A percentile compares a stretch with the other conserved stretches of the same genome.
phyloP scores from a whole-genome alignment of 169 alveolate genomes.

The Cryptosporidium sp. region DNA sequence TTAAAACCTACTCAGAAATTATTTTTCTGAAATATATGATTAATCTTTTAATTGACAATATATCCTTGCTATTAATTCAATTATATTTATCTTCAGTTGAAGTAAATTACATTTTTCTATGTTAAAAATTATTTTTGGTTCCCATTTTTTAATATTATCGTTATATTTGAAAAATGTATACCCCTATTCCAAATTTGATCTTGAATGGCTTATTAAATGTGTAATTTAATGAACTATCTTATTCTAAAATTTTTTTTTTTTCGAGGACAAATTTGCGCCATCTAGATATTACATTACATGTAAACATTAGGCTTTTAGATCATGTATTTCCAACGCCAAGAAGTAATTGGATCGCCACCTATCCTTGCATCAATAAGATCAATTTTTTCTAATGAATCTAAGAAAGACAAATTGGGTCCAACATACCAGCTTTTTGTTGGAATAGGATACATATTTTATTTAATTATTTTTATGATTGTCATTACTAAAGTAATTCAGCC shows the following conservation, averaged over 20 bases:
- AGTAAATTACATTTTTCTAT: too few species aligned
- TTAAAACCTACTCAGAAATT: background rate
- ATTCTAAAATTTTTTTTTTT: background rate
- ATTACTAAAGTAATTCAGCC: constrained; percentile 50
- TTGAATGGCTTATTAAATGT: too few species aligned
- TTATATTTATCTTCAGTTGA: too few species aligned
- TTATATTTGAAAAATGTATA: too few species aligned
- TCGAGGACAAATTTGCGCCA: constrained; percentile 51
- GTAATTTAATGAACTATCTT: too few species aligned
- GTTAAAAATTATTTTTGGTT: too few species aligned
- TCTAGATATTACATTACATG: constrained; percentile 20
- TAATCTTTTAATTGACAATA: too few species aligned
- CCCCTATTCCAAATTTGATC: background rate
- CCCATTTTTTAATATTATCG: too few species aligned
- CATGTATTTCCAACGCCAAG: constrained; percentile 56
- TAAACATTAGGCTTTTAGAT: background rate
- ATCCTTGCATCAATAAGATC: constrained; percentile 56
- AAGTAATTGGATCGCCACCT: constrained; percentile 50
- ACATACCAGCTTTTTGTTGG: constrained; percentile 72
- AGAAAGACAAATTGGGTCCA: constrained; percentile 50
- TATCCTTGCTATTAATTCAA: too few species aligned
- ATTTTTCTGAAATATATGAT: background rate
- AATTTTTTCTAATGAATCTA: constrained; percentile 18
- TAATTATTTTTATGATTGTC: constrained; percentile 37
- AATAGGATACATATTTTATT: constrained; percentile 53